Evolutionary conservation across 2,329 filamentous ascomycete genomes (phyloP).

Genomic region (Microsporum ferrugineum): DNA sequence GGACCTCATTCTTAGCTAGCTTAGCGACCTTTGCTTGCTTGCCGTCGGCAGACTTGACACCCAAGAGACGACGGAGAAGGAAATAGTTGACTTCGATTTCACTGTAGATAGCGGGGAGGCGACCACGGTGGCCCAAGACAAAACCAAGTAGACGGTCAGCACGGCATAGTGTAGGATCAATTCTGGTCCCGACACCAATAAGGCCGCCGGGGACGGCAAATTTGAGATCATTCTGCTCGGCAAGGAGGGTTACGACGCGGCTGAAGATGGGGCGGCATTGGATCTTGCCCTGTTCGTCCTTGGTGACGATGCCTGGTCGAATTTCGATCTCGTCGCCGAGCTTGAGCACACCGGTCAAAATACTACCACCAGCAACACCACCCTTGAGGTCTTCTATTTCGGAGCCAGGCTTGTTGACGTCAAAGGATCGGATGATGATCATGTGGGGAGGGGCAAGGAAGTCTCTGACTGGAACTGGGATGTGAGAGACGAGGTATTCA

Average conservation of each 20-base stretch:
- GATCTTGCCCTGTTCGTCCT: constrained; percentile 84
- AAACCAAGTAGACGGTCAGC: constrained; percentile 97
- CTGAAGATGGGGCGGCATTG: constrained; percentile 97
- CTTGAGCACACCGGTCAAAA: constrained; percentile 93
- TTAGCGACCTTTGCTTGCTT: constrained; percentile 99
- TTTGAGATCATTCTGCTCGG: constrained; percentile 95
- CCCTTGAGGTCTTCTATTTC: constrained; percentile 98
- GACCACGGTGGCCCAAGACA: constrained; percentile 88
- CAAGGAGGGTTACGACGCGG: constrained; percentile 86
- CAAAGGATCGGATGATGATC: constrained; percentile 98
- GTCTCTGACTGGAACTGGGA: constrained; percentile 81
- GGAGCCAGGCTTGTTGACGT: constrained; percentile 98
- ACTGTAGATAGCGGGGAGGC: constrained; percentile 90
- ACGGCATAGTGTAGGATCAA: constrained; percentile 95
- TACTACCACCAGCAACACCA: constrained; percentile 93
- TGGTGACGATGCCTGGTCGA: constrained; percentile 92
- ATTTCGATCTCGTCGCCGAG: constrained; percentile 98
- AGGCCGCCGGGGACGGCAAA: constrained; percentile 95
- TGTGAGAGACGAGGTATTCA: constrained; percentile 88
- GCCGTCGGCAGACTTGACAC: constrained; percentile 94
- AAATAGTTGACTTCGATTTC: constrained; percentile 99
- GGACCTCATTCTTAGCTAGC: constrained; percentile 93
- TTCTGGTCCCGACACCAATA: constrained; percentile 94
- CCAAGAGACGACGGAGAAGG: constrained; percentile 80
- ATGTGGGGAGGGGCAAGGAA: constrained; percentile 90